A percentile compares a stretch with the other conserved stretches of the same genome.
These are phyloP conservation scores for Megacollybia platyphylla DNA, from an alignment of 1,284 basidiomycete species.

Conservation along the genomic window DNA sequence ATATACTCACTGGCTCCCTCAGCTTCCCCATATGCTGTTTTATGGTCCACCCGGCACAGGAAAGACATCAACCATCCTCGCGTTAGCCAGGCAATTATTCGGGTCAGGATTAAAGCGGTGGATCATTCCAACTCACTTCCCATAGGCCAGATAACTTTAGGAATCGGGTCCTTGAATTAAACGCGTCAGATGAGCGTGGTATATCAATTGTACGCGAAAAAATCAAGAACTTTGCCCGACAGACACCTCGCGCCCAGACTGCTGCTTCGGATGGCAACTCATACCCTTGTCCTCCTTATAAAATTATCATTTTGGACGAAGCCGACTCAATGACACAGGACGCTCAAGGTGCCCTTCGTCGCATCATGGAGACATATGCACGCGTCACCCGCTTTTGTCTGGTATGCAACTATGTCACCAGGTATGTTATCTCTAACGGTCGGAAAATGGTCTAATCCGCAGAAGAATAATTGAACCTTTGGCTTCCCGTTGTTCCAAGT, in stretches of 20 bases:
- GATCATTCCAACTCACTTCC: not conserved
- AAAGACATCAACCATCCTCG: constrained; percentile 97
- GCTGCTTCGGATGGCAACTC: constrained; percentile 68
- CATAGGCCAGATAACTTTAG: constrained; percentile 89
- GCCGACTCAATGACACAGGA: constrained; percentile 99
- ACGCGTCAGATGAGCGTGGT: constrained; percentile 97
- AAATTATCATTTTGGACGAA: constrained; percentile 98
- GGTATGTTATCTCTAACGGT: constrained; percentile 34
- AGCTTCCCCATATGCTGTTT: constrained; percentile 99
- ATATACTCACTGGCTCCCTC: constrained; percentile 2
- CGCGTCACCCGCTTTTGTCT: constrained; percentile 96
- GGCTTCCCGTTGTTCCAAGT: constrained; percentile 98
- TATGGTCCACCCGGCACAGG: constrained; percentile 99
- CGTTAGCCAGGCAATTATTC: constrained; percentile 87
- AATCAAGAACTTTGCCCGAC: constrained; percentile 96
- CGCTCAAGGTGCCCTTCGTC: constrained; percentile 87
- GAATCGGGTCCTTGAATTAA: constrained; percentile 92
- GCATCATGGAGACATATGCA: constrained; percentile 98
- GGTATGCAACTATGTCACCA: constrained; percentile 98
- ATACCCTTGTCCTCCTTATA: constrained; percentile 97
- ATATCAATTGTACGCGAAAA: constrained; percentile 96
- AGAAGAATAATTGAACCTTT: constrained; percentile 96
- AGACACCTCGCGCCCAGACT: constrained; percentile 75
- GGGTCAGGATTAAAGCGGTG: constrained; percentile 42
- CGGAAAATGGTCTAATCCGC: constrained; percentile 1